phyloP scores from a whole-genome alignment of 345 rosid species.

The Hypericum androsaemum region DNA sequence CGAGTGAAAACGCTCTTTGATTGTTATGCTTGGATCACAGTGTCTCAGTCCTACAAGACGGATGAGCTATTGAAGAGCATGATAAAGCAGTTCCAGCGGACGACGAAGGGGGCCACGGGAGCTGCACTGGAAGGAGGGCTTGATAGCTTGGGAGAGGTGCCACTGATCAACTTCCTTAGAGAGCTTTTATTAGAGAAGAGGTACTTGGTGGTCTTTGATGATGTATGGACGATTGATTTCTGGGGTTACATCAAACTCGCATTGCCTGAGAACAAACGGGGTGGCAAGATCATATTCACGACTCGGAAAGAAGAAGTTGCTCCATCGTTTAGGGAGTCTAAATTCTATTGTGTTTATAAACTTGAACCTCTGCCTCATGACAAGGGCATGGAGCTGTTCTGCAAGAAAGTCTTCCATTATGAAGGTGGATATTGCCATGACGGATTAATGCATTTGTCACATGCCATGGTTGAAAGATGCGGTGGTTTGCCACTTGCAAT shows the following conservation, averaged over 20 bases:
- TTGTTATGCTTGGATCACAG: constrained; percentile 5
- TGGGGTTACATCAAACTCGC: constrained; percentile 3
- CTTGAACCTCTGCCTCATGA: not conserved
- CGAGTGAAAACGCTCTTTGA: not conserved
- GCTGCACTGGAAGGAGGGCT: not conserved
- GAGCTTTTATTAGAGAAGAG: not conserved
- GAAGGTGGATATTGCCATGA: not conserved
- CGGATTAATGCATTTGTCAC: not conserved
- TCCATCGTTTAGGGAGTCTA: not conserved
- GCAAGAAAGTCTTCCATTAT: not conserved
- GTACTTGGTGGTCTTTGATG: constrained; percentile 3
- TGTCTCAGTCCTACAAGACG: constrained; percentile 1
- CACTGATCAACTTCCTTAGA: not conserved
- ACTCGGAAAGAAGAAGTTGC: constrained; percentile 4
- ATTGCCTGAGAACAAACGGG: not conserved
- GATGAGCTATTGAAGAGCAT: not conserved
- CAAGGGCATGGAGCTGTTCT: constrained; percentile 1
- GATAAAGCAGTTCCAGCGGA: not conserved
- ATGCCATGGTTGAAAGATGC: not conserved
- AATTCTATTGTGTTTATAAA: not conserved
- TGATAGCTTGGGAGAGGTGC: not conserved
- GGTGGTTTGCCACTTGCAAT: constrained; percentile 4
- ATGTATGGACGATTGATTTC: constrained; percentile 4
- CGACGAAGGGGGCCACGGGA: not conserved
- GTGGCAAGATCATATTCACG: constrained; percentile 1